Base-by-base conservation (phyloP, 2,329 filamentous ascomycete species). In the Aspergillus thermomutatus region DNA sequence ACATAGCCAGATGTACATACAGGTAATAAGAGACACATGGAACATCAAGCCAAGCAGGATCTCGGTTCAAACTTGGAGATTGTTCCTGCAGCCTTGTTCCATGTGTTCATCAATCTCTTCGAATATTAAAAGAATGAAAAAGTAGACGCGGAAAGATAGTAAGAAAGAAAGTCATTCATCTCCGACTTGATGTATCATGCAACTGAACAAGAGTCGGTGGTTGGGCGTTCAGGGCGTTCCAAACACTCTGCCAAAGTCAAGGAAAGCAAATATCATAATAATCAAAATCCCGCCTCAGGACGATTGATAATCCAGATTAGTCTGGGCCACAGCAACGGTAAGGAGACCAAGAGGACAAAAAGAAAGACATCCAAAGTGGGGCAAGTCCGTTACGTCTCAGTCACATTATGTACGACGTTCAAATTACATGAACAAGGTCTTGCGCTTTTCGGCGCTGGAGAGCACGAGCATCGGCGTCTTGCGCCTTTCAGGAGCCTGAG, bases 391-490 rank as follows among this genome's bases (percentile, higher is more conserved):
- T 62, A 71, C 66, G 62, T 72, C 66, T 66, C 66, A 66, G 64
- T 71, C 68, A 69, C 69, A 71, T 71, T 69, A 68, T 65, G 60
- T 60, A 61, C 60, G 66, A 60, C 53, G 60, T 68, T 60, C 61
- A 65, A 63, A 68, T 79, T 79, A 87, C 69, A 82, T 83, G 70
- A 84, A 75, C 58, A 83, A 79, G 75, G 84, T 88, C 82, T 91
- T 95, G 75, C 92, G 89, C 85, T 96, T 96, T 80, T 96, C 92
- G 60, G 87, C 89, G 73, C 87, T 92, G 64, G 90, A 92, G 64
- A 97, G 83, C 64, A 97, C 89, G 70, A 96, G 85, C 82, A 92
- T 88, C 53, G 91, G 89, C 65, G 89, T 89, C 80, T 88, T 92
- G 76, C 91, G 90, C 76, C 91, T 86, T 57, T 83, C 81, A 45